Evolutionary conservation across 179 eudicot species (phyloP).

Genomic region (Gypsophila paniculata): DNA sequence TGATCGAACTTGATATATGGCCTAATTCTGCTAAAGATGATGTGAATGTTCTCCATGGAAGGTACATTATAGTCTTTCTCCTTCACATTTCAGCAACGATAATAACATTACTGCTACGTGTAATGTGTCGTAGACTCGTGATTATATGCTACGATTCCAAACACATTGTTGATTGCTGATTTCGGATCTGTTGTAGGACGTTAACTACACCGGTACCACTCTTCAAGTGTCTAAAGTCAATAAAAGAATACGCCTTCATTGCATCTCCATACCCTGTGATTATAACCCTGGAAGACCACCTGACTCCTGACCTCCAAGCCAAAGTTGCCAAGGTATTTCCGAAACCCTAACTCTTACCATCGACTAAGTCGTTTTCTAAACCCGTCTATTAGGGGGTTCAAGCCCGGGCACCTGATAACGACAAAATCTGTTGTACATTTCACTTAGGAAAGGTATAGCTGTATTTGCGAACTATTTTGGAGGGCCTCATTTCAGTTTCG

Average conservation of each 20-base stretch:
- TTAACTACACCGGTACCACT: slow-evolving; percentile 54
- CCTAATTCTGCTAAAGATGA: slow-evolving; percentile 57
- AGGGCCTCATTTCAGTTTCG: no score
- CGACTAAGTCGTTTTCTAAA: not conserved
- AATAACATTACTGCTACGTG: not conserved
- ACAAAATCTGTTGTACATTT: no score
- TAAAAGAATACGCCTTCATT: slow-evolving; percentile 49
- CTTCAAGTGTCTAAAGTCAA: slow-evolving; percentile 43
- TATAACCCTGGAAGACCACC: slow-evolving; percentile 57
- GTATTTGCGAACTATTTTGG: no score
- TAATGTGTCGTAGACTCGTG: no score
- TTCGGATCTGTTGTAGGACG: slow-evolving; percentile 34
- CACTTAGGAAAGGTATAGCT: no score
- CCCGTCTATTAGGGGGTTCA: no score
- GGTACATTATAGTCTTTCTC: slow-evolving; percentile 24
- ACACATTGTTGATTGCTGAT: not conserved
- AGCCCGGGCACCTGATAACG: no score
- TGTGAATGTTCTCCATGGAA: slow-evolving; percentile 60
- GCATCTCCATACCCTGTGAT: slow-evolving; percentile 51
- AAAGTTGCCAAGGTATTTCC: slow-evolving; percentile 51
- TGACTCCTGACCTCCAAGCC: slow-evolving; percentile 50
- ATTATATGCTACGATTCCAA: no score
- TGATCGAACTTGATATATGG: slow-evolving; percentile 66
- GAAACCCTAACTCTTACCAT: not conserved
- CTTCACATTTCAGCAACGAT: not conserved